phyloP scores from a whole-genome alignment of 2,329 filamentous ascomycete genomes.

The Scedosporium aurantiacum region DNA sequence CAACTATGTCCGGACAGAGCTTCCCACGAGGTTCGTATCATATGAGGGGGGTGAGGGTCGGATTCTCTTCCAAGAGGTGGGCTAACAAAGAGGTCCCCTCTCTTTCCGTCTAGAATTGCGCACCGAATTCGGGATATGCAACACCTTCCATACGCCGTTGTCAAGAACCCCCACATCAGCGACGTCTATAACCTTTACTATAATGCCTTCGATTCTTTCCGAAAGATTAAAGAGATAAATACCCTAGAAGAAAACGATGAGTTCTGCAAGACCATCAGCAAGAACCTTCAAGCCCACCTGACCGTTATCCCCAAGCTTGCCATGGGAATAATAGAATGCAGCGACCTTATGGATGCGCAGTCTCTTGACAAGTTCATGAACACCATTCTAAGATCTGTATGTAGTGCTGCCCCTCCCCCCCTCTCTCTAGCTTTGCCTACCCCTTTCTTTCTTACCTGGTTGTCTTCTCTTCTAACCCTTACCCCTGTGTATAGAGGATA shows the following conservation, averaged over 20 bases:
- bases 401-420: slow-evolving; percentile 16
- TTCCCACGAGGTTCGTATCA: slow-evolving; percentile 60
- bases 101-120: slow-evolving; percentile 50
- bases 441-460: background rate
- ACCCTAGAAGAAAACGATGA: slow-evolving; percentile 80
- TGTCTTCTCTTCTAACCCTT: slow-evolving; percentile 7
- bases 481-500: slow-evolving; percentile 52
- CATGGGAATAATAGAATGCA: slow-evolving; percentile 88
- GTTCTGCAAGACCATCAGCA: slow-evolving; percentile 70
- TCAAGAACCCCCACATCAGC: slow-evolving; percentile 88
- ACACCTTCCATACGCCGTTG: slow-evolving; percentile 86
- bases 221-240: slow-evolving; percentile 72
- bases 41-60: background rate
- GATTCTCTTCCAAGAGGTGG: background rate
- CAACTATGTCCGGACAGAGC: slow-evolving; percentile 92
- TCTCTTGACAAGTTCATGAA: slow-evolving; percentile 94
- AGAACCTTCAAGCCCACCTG: slow-evolving; percentile 76
- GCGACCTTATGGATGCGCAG: slow-evolving; percentile 66
- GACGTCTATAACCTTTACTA: slow-evolving; percentile 97
- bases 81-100: background rate
- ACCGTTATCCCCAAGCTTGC: slow-evolving; percentile 89
- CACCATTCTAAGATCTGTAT: slow-evolving; percentile 75
- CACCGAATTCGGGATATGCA: slow-evolving; percentile 97
- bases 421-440: background rate
- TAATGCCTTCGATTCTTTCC: slow-evolving; percentile 85